Evolutionary conservation across 2,329 filamentous ascomycete genomes (phyloP), one percentile per base, ranked within the genome.

Genomic region (Botrytis byssoidea): DNA sequence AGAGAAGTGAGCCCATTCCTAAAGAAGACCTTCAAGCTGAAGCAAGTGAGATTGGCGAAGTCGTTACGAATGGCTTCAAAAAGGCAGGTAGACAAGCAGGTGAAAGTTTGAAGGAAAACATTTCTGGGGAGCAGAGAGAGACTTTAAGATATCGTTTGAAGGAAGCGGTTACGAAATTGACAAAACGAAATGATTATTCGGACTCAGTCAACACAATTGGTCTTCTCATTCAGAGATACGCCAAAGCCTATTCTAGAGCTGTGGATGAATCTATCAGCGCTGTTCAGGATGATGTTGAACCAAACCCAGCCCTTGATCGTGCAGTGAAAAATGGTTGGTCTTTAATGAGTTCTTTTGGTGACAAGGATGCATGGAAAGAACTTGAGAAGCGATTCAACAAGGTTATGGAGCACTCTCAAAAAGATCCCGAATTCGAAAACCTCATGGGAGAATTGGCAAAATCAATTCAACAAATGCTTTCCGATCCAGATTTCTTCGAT

Each of bases 401-500:
- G 65, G 87, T 98, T 57, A 83, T 97, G 79, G 87, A 90, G 64
- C 92, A 97, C 80, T 89, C 92, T 4, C 86, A 91, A 74, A 90
- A 89, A 48, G 93, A 97, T 78, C 92, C 93, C 0, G 90, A 96
- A 71, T 96, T 97, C 74, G 94, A 98, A 78, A 85, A 90, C 22
- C 84, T 97, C 40, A 88, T 97, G 80, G 86, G 86, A 35, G 89
- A 97, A 64, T 84, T 95, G 44, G 92, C 92, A 18, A 89, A 90
- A 72, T 89, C 92, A 6, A 82, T 97, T 7, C 92, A 97, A 79
- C 91, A 92, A 75, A 90, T 98, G 81, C 84, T 98, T 60, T 96
- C 90, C 0, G 92, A 98, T 75, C 95, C 95, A 0, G 88, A 91
- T 6, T 98, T 97, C 82, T 93, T 97, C 79, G 92, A 95, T 65